Base-by-base conservation (phyloP, 345 rosid species). In the Aethionema arabicum region DNA sequence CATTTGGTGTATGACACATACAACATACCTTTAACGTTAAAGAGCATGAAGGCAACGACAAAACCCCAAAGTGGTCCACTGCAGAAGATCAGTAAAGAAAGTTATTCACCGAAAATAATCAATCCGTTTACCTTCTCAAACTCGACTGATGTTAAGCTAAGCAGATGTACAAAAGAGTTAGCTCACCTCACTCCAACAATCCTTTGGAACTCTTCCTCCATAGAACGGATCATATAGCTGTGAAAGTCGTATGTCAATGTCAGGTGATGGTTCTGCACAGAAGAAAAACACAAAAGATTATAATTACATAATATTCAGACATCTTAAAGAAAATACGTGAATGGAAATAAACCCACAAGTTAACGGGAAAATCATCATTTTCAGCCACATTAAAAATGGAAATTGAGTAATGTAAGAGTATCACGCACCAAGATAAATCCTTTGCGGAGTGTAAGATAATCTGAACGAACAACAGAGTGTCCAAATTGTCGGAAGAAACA, bases 21-120 rank as follows among this genome's bases (percentile, higher is more conserved):
- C 11, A 6, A 37, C 61, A 9, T 78, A 91, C 98, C 98, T 85
- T 89, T 80, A 56, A 92, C 67, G 65, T 92, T 92, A 61, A 84
- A 89, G 68, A 92, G 86, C 96, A 92, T 92, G 84, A 89, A 87
- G 11, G 80, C 91, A 56, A 92, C 93, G 13, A 92, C 98, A 66
- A 89, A 89, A n/a, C 96, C 95, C 98, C 98, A 92, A 45, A 92
- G 78, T n/a, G 82, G 91, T 48, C 79, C 93, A 54, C 98, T 92
- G 82, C 82, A 81, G 67, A 42, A 66, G 46, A 64, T 61, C 50
- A 35, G 55, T 6, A 32, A 33, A 33, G 4, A 5, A 9, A 16
- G 16, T 0, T 12, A 53, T 32, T 56, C 32, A 55, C 35, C 36
- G 5, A 2, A 37, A 35, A 43, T 43, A 7, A 13, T 43, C 4